Percentiles rank a stretch among this genome's conserved stretches.
These are phyloP conservation scores for Lentinula edodes DNA, from an alignment of 768 basidiomycete genomes.

Conservation along the genomic window DNA sequence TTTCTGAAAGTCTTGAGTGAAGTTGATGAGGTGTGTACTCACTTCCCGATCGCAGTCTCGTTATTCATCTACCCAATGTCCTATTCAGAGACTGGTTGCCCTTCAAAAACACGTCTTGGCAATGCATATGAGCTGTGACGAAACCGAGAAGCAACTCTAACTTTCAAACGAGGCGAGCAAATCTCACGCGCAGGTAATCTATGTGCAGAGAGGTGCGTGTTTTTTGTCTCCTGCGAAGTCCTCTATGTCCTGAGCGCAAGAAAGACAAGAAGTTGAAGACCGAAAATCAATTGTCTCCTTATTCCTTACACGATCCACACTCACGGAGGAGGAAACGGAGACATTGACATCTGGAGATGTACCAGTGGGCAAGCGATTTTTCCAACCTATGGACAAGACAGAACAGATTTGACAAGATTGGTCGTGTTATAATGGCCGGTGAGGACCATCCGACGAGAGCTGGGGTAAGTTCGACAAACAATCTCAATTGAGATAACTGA, in stretches of 20 bases:
- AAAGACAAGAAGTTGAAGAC: slow-evolving; percentile 64
- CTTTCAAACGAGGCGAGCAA: slow-evolving; percentile 75
- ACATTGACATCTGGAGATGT: slow-evolving; percentile 77
- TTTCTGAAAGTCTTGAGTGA: slow-evolving; percentile 84
- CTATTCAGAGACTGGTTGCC: slow-evolving; percentile 71
- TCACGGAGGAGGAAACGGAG: slow-evolving; percentile 65
- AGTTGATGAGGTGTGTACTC: slow-evolving; percentile 76
- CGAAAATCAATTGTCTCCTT: slow-evolving; percentile 69
- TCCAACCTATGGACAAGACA: slow-evolving; percentile 82
- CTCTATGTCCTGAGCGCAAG: neutral
- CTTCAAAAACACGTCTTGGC: slow-evolving; percentile 71
- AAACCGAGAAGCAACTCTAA: slow-evolving; percentile 72
- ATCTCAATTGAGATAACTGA: neutral
- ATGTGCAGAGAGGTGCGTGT: slow-evolving; percentile 60
- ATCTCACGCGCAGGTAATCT: slow-evolving; percentile 68
- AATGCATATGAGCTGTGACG: slow-evolving; percentile 81
- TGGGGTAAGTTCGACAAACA: slow-evolving; percentile 43
- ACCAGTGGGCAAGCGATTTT: slow-evolving; percentile 68
- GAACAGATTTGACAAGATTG: slow-evolving; percentile 80
- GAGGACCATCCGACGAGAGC: no score
- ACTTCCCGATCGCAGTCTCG: slow-evolving; percentile 1
- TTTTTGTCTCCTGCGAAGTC: neutral
- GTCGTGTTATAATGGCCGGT: slow-evolving; percentile 80
- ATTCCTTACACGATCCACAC: slow-evolving; percentile 84
- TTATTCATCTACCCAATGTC: slow-evolving; percentile 5